Base-by-base conservation (phyloP, 768 basidiomycete species). In the Agrocybe praecox region DNA sequence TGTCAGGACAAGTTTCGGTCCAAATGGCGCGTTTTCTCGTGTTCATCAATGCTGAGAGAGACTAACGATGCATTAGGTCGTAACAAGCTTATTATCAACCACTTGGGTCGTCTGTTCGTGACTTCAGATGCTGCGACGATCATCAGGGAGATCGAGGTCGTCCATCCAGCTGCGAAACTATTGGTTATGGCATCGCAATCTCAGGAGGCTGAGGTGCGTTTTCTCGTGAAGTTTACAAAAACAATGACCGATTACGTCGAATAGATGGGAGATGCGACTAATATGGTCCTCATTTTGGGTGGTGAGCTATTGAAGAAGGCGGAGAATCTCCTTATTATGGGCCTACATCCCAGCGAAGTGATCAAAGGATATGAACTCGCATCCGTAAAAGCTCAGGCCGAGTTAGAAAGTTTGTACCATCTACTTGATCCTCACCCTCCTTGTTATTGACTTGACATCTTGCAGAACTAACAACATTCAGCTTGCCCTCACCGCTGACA, bases 111-210 rank as follows among this genome's bases (percentile, higher is more conserved):
- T 72, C 81, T 98, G 36, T 98, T 98, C 74, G 96, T 98, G 58
- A 99, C 97, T 32, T 96, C 94, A 46, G 96, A 99, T 84, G 96
- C 97, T 10, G 97, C 97, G 12, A 98, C 96, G 56, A 98, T 99
- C 74, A 94, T 99, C 67, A 84, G 90, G 62, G 97, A 99, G 76
- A 88, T 98, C 68, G 97, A 99, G 69, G 94, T 99, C 55, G 94
- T 98, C 15, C 97, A 99, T 73, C 97, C 97, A 1, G 97, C 96
- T 6, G 97, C 96, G 29, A 99, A 98, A 70, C 79, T 99, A n/a
- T 77, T 98, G n/a, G 96, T 98, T 14, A 97, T 98, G 94, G 94
- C 95, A 23, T 93, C 92, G 23, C 95, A 98, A 67, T 92, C 96
- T 12, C 97, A 98, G 71, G 97, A 98, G 71, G 72, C 87, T 0